Conservation (phyloP, 108 stramenopile genomes). For the Hondaea fermentalgiana region DNA sequence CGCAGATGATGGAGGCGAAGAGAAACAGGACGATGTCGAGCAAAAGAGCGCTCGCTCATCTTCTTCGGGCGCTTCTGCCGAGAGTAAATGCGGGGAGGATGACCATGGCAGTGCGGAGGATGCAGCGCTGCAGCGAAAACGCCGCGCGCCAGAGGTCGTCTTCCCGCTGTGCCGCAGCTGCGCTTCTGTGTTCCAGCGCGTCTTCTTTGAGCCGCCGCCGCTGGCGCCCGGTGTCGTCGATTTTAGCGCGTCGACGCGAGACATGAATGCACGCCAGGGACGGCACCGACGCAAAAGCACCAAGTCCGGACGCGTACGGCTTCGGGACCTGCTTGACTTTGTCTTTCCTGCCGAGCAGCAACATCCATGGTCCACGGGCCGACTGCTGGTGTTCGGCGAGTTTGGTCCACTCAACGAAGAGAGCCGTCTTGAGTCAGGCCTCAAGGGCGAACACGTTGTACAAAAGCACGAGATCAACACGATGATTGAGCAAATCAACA, state of each 20-base stretch:
- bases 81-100: too few species aligned
- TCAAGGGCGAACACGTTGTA: background rate
- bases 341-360: constrained; percentile 3
- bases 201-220: background rate
- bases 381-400: background rate
- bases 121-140: background rate
- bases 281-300: background rate
- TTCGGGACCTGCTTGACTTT: background rate
- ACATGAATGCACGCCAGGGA: background rate
- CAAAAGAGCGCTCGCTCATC: background rate
- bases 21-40: background rate
- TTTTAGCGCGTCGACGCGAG: background rate
- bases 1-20: background rate
- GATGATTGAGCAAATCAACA: background rate
- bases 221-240: background rate
- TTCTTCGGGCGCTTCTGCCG: too few species aligned
- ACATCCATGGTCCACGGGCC: background rate
- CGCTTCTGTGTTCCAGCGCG: background rate
- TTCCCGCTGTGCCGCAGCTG: background rate
- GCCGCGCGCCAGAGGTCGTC: background rate
- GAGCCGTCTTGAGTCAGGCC: background rate
- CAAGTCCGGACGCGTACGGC: background rate
- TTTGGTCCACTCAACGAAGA: background rate
- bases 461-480: constrained; percentile 12
- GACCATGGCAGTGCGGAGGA: background rate